These are phyloP conservation scores for Diddensiella santjacobensis DNA, from an alignment of 805 yeast genomes.

Conservation along the genomic window DNA sequence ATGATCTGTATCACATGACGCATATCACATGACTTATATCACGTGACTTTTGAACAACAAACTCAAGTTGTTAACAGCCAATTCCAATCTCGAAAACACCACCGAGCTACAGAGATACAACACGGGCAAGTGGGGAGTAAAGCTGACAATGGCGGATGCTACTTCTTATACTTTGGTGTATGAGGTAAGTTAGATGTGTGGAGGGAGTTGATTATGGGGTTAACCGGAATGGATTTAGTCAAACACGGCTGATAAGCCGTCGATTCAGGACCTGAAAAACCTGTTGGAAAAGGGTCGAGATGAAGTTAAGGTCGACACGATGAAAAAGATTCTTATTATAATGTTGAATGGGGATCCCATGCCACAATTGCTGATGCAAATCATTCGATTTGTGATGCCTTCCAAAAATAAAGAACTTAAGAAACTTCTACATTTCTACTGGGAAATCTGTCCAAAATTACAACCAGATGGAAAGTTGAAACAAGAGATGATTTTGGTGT, in stretches of 20 bases:
- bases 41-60: constrained; percentile 19
- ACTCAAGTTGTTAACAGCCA: background rate
- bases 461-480: constrained; percentile 86
- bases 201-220: background rate
- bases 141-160: constrained; percentile 41
- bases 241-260: constrained; percentile 38
- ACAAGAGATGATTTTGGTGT: constrained; percentile 97
- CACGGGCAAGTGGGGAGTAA: too few relatives aligned
- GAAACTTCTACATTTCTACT: constrained; percentile 87
- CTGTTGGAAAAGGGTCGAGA: constrained; percentile 86
- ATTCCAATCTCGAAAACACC: constrained; percentile 4
- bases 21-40: too few relatives aligned
- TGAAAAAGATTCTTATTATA: constrained; percentile 79
- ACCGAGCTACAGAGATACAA: too few relatives aligned
- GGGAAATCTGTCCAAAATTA: constrained; percentile 96
- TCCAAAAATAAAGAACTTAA: constrained; percentile 85
- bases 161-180: constrained; percentile 29
- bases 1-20: too few relatives aligned
- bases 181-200: constrained; percentile 23
- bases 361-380: constrained; percentile 93
- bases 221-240: constrained; percentile 10
- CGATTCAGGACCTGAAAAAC: constrained; percentile 66
- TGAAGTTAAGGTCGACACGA: constrained; percentile 79
- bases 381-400: constrained; percentile 96
- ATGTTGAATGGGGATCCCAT: constrained; percentile 91